Conservation (phyloP, 441 rosid species). For the Pelargonium australe region DNA sequence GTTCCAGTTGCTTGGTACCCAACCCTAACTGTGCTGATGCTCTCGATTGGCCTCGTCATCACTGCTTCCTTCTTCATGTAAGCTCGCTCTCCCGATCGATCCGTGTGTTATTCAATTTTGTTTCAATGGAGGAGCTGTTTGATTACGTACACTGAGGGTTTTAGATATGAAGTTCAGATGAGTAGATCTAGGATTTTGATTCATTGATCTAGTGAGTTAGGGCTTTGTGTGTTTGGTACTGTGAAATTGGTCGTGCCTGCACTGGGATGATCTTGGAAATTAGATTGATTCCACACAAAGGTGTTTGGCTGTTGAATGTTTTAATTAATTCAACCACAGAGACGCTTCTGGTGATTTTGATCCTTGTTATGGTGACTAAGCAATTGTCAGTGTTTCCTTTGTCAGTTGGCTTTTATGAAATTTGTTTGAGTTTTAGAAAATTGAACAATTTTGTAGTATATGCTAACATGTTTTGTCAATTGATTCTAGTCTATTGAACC, state of each 20-base stretch:
- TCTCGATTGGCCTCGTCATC: conserved; percentile 64
- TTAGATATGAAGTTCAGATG: not conserved
- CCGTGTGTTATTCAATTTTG: not conserved
- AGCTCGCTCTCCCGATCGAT: conserved; percentile 15
- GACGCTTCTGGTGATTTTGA: too few relatives aligned
- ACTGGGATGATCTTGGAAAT: not conserved
- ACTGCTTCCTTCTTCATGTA: conserved; percentile 91
- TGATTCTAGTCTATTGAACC: too few relatives aligned
- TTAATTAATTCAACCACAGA: too few relatives aligned
- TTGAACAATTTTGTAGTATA: too few relatives aligned
- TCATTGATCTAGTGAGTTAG: not conserved
- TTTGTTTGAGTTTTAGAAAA: too few relatives aligned
- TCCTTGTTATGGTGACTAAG: too few relatives aligned
- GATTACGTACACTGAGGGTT: not conserved
- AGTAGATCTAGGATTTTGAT: not conserved
- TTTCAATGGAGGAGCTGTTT: not conserved
- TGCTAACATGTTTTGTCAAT: too few relatives aligned
- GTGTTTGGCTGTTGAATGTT: too few relatives aligned
- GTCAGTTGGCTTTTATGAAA: too few relatives aligned
- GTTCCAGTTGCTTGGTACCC: conserved; percentile 73
- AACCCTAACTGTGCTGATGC: conserved; percentile 54
- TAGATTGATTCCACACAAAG: too few relatives aligned
- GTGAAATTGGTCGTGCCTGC: not conserved
- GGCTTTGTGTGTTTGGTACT: not conserved
- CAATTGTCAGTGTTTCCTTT: too few relatives aligned